These are phyloP conservation scores for Lenzites betulinus DNA, from an alignment of 768 basidiomycete species.

Conservation along the genomic window DNA sequence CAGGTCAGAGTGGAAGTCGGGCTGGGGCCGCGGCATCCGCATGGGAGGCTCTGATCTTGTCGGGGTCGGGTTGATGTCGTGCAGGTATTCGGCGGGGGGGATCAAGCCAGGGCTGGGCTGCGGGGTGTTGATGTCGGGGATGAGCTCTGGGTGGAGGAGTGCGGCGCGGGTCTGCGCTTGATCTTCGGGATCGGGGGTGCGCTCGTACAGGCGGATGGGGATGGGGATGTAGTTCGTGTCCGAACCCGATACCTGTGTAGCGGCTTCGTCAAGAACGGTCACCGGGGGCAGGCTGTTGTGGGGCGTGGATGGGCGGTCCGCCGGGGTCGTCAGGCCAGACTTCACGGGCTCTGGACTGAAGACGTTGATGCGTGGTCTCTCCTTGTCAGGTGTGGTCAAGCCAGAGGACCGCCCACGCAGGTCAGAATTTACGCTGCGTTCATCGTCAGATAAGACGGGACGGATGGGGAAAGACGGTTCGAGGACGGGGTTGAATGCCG, in stretches of 20 bases:
- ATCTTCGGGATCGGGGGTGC: slow-evolving; percentile 5
- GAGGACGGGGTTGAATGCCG: too few species aligned
- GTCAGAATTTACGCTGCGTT: slow-evolving; percentile 18
- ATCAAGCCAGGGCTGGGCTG: slow-evolving; percentile 21
- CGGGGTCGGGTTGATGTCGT: background rate
- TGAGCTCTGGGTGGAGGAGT: slow-evolving; percentile 20
- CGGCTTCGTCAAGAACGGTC: slow-evolving; percentile 21
- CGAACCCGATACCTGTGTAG: slow-evolving; percentile 15
- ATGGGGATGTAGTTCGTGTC: slow-evolving; percentile 22
- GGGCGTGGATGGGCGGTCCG: slow-evolving; percentile 18
- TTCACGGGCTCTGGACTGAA: slow-evolving; percentile 18
- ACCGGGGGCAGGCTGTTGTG: slow-evolving; percentile 18
- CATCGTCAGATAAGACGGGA: slow-evolving; percentile 14
- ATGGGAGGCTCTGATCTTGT: slow-evolving; percentile 23
- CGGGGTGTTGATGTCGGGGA: slow-evolving; percentile 14
- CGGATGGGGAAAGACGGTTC: slow-evolving; percentile 2
- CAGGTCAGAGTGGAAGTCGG: slow-evolving; percentile 20
- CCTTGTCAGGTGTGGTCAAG: slow-evolving; percentile 26
- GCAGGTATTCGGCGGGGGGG: slow-evolving; percentile 16
- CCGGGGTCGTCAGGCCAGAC: slow-evolving; percentile 24
- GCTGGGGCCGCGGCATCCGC: slow-evolving; percentile 18
- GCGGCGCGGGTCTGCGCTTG: slow-evolving; percentile 8
- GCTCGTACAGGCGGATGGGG: slow-evolving; percentile 20
- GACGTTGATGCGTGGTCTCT: slow-evolving; percentile 16
- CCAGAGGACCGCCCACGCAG: slow-evolving; percentile 18